A percentile compares a stretch with the other conserved stretches of the same genome.
Evolutionary conservation across 352 stramenopile genomes (phyloP).

Genomic region (Lagenidium giganteum): DNA sequence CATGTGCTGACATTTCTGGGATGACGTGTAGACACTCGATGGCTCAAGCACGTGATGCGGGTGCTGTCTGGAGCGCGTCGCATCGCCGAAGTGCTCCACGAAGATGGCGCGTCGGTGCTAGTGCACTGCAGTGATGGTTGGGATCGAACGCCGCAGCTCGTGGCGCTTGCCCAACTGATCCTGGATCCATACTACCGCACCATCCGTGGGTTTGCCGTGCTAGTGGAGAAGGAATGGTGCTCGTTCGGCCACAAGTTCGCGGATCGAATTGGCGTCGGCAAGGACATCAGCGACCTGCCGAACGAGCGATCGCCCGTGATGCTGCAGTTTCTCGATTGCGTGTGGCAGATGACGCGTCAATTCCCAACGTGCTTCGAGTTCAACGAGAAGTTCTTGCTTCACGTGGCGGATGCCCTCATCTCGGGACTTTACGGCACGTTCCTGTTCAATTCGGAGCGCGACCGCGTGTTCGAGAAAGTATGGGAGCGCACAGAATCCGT

Average conservation of each 20-base stretch:
- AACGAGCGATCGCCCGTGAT: slow-evolving; percentile 85
- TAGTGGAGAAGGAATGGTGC: slow-evolving; percentile 86
- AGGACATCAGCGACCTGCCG: slow-evolving; percentile 70
- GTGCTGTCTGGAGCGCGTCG: slow-evolving; percentile 65
- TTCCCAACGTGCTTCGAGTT: slow-evolving; percentile 88
- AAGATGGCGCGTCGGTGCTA: slow-evolving; percentile 76
- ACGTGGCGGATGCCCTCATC: slow-evolving; percentile 74
- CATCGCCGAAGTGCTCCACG: slow-evolving; percentile 78
- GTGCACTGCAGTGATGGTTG: slow-evolving; percentile 87
- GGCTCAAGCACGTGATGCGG: slow-evolving; percentile 95
- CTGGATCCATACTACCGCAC: slow-evolving; percentile 84
- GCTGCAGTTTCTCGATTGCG: slow-evolving; percentile 83
- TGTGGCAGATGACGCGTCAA: slow-evolving; percentile 86
- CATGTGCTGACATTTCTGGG: background rate
- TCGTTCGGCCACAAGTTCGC: slow-evolving; percentile 90
- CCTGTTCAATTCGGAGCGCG: slow-evolving; percentile 81
- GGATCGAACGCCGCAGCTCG: slow-evolving; percentile 83
- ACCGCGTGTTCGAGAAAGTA: slow-evolving; percentile 78
- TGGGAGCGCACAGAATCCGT: slow-evolving; percentile 84
- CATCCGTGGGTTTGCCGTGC: slow-evolving; percentile 75
- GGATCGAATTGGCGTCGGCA: slow-evolving; percentile 76
- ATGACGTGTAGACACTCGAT: slow-evolving; percentile 83
- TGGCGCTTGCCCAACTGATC: slow-evolving; percentile 77
- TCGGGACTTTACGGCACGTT: slow-evolving; percentile 81
- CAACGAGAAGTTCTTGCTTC: slow-evolving; percentile 82